A percentile compares a stretch with the other conserved stretches of the same genome.
phyloP scores from a whole-genome alignment of 805 yeast species.

The Isabelozyma pseudorhagii region DNA sequence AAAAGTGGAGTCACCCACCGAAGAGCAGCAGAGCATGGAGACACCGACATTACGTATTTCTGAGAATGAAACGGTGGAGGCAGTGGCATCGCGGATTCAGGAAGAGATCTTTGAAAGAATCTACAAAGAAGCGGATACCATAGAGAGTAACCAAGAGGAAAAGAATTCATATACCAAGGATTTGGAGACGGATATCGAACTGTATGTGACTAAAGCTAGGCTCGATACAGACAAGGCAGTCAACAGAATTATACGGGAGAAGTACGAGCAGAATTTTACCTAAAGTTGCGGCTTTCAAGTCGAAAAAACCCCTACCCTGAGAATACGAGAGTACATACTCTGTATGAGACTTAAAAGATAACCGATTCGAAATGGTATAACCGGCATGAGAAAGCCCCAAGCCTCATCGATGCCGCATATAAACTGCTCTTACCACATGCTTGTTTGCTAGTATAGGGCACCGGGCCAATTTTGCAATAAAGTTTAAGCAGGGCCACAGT shows the following conservation, averaged over 20 bases:
- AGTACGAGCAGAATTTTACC: constrained; percentile 9
- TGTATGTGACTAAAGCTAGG: constrained; percentile 23
- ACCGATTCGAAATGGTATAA: too few species aligned
- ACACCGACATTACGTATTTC: constrained; percentile 6
- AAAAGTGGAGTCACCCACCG: not conserved
- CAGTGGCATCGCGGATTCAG: constrained; percentile 20
- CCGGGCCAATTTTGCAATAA: too few species aligned
- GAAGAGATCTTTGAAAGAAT: constrained; percentile 11
- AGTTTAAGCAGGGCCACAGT: too few species aligned
- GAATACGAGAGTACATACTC: not conserved
- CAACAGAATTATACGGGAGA: constrained; percentile 22
- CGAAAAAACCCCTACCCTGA: not conserved
- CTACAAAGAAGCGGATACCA: constrained; percentile 5
- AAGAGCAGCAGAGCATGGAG: not conserved
- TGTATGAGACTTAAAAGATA: too few species aligned
- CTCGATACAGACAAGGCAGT: constrained; percentile 23
- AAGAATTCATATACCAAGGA: constrained; percentile 22
- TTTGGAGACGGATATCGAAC: constrained; percentile 25
- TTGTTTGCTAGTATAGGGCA: too few species aligned
- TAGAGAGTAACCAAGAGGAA: not conserved
- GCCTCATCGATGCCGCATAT: too few species aligned
- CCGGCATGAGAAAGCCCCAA: too few species aligned
- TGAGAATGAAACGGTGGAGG: constrained; percentile 25
- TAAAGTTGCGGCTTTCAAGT: not conserved
- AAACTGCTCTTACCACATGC: too few species aligned